Percentiles rank a stretch among this genome's conserved stretches.
Evolutionary conservation across 192 early-diverging fungal species (phyloP).

Genomic region (Podila minutissima): DNA sequence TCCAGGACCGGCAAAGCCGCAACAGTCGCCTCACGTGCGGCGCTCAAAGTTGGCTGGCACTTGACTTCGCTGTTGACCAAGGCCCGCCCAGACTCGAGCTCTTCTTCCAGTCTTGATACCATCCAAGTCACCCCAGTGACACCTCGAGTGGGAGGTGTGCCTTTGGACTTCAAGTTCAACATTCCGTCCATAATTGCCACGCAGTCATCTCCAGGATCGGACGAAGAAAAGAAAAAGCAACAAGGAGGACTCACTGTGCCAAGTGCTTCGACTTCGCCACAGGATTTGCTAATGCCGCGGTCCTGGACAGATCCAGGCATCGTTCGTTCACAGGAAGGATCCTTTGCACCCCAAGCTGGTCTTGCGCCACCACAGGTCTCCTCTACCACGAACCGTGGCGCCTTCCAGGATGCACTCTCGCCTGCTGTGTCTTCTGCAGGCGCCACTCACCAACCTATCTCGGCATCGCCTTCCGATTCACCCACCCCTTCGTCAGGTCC

Average conservation of each 20-base stretch:
- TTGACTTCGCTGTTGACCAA: constrained; percentile 13
- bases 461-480: neutral
- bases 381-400: no score
- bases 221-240: neutral
- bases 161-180: constrained; percentile 4
- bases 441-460: no score
- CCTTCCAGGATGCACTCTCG: no score
- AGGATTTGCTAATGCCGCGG: no score
- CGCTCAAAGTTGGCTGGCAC: constrained; percentile 17
- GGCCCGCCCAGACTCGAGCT: constrained; percentile 14
- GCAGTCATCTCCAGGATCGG: neutral
- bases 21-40: constrained; percentile 7
- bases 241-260: neutral
- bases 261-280: no score
- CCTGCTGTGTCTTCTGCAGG: no score
- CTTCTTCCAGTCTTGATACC: constrained; percentile 17
- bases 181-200: constrained; percentile 18
- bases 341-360: no score
- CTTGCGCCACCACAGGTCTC: no score
- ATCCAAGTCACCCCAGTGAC: constrained; percentile 23
- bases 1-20: constrained; percentile 6
- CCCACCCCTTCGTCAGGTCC: neutral
- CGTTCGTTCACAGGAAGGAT: no score
- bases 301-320: no score
- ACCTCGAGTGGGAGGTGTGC: neutral